Evolutionary conservation across 2,329 filamentous ascomycete species (phyloP).

Genomic region (Fusarium heterosporum): DNA sequence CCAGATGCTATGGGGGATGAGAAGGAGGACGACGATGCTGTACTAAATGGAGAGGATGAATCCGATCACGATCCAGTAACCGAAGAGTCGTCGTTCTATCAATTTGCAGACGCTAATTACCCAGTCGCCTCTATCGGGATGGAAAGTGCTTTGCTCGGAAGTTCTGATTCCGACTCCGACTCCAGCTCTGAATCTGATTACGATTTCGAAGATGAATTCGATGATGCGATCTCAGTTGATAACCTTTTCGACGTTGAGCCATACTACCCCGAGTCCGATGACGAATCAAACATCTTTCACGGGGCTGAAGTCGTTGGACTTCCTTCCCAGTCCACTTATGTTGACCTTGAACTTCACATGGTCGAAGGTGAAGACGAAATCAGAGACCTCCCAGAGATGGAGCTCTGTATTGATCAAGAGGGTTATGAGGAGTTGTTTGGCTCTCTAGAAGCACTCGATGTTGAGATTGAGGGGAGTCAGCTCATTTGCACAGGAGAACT

Average conservation of each 20-base stretch:
- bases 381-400: constrained; percentile 46
- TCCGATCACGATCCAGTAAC: not conserved
- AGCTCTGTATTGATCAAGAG: constrained; percentile 48
- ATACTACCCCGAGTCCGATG: constrained; percentile 39
- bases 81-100: not conserved
- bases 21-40: rapidly evolving
- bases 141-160: not conserved
- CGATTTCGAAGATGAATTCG: not conserved
- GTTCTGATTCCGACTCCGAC: not conserved
- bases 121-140: not conserved
- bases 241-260: constrained; percentile 40
- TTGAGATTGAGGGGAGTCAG: constrained; percentile 44
- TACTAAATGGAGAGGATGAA: not conserved
- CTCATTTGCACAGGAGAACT: constrained; percentile 37
- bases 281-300: constrained; percentile 45
- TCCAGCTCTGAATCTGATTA: constrained; percentile 7
- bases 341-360: constrained; percentile 50
- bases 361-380: constrained; percentile 45
- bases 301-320: constrained; percentile 44
- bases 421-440: constrained; percentile 44
- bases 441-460: constrained; percentile 40
- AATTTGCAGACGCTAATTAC: not conserved
- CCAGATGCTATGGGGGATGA: not conserved
- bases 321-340: not conserved
- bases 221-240: constrained; percentile 31